These are phyloP conservation scores for Trypanosoma theileri DNA, from an alignment of 208 protist genomes.

Conservation along the genomic window DNA sequence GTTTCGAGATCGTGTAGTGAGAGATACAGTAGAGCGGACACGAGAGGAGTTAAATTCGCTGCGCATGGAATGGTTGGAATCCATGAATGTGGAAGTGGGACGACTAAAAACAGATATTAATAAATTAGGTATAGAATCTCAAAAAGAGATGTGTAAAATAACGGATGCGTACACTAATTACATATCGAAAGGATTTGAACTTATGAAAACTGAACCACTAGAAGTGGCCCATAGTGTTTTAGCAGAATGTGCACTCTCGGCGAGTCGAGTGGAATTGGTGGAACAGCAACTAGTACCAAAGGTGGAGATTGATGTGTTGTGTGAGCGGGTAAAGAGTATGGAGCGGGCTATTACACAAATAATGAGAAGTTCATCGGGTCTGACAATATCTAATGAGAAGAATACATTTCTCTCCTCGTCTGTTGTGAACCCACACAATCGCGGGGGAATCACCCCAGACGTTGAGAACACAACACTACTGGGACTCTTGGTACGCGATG, in stretches of 20 bases:
- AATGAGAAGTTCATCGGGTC: not conserved
- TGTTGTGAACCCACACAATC: not conserved
- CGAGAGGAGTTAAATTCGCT: conserved; percentile 51
- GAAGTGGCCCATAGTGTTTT: conserved; percentile 30
- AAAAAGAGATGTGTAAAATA: conserved; percentile 39
- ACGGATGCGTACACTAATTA: conserved; percentile 42
- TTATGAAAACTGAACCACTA: conserved; percentile 28
- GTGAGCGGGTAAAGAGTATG: conserved; percentile 29
- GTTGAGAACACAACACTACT: not conserved
- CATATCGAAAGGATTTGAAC: conserved; percentile 37
- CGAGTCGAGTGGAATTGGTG: conserved; percentile 38
- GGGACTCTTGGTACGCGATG: conserved; percentile 11
- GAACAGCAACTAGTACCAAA: conserved; percentile 28
- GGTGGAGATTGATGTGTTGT: conserved; percentile 31
- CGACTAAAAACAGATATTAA: conserved; percentile 47
- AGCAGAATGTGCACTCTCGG: conserved; percentile 29
- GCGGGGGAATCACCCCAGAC: not conserved
- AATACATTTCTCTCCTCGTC: not conserved
- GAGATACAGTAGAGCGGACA: conserved; percentile 39
- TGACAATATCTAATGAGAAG: not conserved
- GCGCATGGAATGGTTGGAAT: conserved; percentile 39
- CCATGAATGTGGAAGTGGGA: conserved; percentile 36
- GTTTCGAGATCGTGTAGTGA: conserved; percentile 48
- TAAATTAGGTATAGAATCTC: conserved; percentile 31
- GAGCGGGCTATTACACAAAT: conserved; percentile 4